Conservation (phyloP, 371 early-diverging fungal genomes). For the Phascolomyces articulosus region DNA sequence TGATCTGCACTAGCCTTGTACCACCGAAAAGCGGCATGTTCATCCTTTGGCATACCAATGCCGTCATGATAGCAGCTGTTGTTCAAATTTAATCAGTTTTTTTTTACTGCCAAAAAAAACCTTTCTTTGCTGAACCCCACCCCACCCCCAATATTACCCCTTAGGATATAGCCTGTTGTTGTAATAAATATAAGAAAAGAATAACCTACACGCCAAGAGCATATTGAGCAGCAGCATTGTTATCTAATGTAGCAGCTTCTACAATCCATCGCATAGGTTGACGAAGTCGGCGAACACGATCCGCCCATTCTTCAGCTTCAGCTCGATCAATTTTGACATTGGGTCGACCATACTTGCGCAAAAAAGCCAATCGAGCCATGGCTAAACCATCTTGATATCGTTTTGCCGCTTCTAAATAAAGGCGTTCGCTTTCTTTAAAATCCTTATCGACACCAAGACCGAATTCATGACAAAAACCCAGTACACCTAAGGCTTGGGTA, state of each 20-base stretch:
- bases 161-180: too few species aligned
- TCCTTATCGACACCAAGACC: constrained; percentile 68
- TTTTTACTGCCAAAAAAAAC: not conserved
- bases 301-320: constrained; percentile 71
- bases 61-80: constrained; percentile 70
- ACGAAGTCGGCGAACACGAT: constrained; percentile 25
- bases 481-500: constrained; percentile 51
- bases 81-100: not conserved
- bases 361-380: constrained; percentile 66
- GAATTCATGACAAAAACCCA: constrained; percentile 82
- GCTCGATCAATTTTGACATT: constrained; percentile 69
- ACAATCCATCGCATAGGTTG: constrained; percentile 21
- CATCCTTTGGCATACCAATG: constrained; percentile 60
- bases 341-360: constrained; percentile 82
- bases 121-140: too few species aligned
- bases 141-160: too few species aligned
- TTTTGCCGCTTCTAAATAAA: constrained; percentile 54
- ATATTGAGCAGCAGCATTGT: constrained; percentile 53
- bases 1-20: constrained; percentile 70
- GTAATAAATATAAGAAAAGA: not conserved
- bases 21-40: constrained; percentile 61
- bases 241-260: constrained; percentile 30
- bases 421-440: constrained; percentile 57
- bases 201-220: constrained; percentile 55
- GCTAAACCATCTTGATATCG: constrained; percentile 56